phyloP scores from a whole-genome alignment of 495 filamentous ascomycete genomes.

The Penicillium cosmopolitanum region DNA sequence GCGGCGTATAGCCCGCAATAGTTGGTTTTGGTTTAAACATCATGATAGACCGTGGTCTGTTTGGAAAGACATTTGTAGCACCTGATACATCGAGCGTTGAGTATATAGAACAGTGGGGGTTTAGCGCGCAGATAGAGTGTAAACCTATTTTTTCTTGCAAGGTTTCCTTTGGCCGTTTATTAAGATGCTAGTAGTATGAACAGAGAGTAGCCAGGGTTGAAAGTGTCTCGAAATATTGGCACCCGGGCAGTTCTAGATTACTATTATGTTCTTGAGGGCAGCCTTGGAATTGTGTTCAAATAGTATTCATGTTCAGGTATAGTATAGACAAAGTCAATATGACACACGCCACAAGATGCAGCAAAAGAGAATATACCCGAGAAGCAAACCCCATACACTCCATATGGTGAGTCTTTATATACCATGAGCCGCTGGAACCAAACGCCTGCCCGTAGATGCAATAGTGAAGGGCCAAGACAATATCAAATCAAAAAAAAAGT shows the following conservation, averaged over 20 bases:
- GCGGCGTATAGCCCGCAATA: background rate
- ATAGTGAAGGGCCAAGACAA: background rate
- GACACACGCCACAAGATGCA: constrained; percentile 2
- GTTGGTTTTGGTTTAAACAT: background rate
- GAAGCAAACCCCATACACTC: background rate
- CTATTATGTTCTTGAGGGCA: background rate
- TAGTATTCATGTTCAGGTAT: background rate
- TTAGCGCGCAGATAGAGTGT: too few relatives aligned
- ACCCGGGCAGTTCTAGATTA: too few relatives aligned
- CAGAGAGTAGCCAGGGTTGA: too few relatives aligned
- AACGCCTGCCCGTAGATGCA: constrained; percentile 7
- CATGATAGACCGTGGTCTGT: background rate
- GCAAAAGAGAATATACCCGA: background rate
- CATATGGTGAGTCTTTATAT: background rate
- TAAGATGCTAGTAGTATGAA: too few relatives aligned
- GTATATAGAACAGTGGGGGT: background rate
- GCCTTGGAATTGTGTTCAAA: background rate
- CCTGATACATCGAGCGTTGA: background rate
- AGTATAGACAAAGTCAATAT: constrained; percentile 1
- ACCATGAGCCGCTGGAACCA: background rate
- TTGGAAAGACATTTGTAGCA: constrained; percentile 1
- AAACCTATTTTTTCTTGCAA: too few relatives aligned
- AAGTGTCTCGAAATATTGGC: too few relatives aligned
- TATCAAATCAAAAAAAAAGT: constrained; percentile 1
- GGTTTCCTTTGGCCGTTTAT: too few relatives aligned